Evolutionary conservation across 2,329 filamentous ascomycete genomes (phyloP).

Genomic region (Thelonectria discophora): DNA sequence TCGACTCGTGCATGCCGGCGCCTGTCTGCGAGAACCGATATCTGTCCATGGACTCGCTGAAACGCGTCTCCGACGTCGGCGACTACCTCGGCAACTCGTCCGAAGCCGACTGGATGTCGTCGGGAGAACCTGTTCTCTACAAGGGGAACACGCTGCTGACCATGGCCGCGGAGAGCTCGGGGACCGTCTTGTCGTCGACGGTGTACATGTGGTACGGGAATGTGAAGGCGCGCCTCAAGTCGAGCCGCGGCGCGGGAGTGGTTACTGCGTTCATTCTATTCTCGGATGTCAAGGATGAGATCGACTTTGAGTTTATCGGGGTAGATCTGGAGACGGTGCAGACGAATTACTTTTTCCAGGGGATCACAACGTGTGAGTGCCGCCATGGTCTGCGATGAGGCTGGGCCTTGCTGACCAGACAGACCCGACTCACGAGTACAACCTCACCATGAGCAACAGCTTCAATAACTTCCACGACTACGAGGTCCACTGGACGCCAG

Average conservation of each 20-base stretch:
- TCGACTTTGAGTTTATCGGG: constrained; percentile 96
- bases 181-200: constrained; percentile 84
- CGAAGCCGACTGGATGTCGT: constrained; percentile 86
- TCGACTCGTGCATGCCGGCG: constrained; percentile 85
- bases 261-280: constrained; percentile 96
- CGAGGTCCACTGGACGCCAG: constrained; percentile 91
- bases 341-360: constrained; percentile 98
- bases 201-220: constrained; percentile 98
- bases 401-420: background rate
- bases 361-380: constrained; percentile 65
- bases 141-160: constrained; percentile 81
- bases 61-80: constrained; percentile 73
- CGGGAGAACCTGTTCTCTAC: constrained; percentile 77
- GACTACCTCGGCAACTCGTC: constrained; percentile 87
- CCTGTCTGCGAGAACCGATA: constrained; percentile 81
- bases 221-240: constrained; percentile 85
- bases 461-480: constrained; percentile 86
- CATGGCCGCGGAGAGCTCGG: constrained; percentile 85
- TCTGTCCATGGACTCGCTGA: constrained; percentile 77
- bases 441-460: constrained; percentile 75
- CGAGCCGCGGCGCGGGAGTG: constrained; percentile 84
- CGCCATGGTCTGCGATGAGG: background rate
- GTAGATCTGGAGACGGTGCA: constrained; percentile 81
- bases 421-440: constrained; percentile 79
- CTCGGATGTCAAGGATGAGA: constrained; percentile 96